phyloP scores from a whole-genome alignment of 129 eudicot genomes.

The Tagetes patula region DNA sequence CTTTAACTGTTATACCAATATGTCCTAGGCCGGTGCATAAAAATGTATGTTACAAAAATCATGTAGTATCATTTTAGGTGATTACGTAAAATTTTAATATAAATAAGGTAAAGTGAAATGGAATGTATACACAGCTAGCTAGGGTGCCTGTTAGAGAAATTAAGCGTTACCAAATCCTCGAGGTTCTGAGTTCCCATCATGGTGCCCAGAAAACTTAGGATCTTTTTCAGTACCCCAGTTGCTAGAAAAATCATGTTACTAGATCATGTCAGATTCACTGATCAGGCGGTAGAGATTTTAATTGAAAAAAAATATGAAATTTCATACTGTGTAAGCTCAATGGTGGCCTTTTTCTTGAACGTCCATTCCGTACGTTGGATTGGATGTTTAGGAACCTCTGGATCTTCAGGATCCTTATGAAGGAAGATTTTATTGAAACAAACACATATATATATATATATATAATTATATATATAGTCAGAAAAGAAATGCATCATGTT shows the following conservation, averaged over 20 bases:
- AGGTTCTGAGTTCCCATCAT: slow-evolving; percentile 87
- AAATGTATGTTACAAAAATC: slow-evolving; percentile 5
- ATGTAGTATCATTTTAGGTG: background rate
- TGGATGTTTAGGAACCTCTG: slow-evolving; percentile 58
- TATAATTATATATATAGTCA: background rate
- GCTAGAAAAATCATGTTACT: slow-evolving; percentile 37
- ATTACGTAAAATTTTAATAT: background rate
- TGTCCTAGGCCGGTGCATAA: slow-evolving; percentile 56
- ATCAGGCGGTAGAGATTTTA: background rate
- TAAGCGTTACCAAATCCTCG: slow-evolving; percentile 76
- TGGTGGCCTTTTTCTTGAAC: slow-evolving; percentile 65
- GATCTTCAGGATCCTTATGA: slow-evolving; percentile 16
- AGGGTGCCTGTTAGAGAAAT: slow-evolving; percentile 4
- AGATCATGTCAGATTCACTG: slow-evolving; percentile 8
- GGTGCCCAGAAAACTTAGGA: slow-evolving; percentile 62
- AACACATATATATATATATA: background rate
- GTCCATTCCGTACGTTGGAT: slow-evolving; percentile 82
- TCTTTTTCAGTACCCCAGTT: slow-evolving; percentile 92
- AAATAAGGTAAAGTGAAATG: background rate
- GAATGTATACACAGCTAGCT: background rate
- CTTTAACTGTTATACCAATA: slow-evolving; percentile 92
- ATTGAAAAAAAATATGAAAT: background rate
- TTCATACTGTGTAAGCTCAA: slow-evolving; percentile 89
- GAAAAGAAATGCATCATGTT: background rate
- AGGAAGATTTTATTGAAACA: background rate